Conservation (phyloP, 129 eudicot genomes). For the Helianthus annuus region DNA sequence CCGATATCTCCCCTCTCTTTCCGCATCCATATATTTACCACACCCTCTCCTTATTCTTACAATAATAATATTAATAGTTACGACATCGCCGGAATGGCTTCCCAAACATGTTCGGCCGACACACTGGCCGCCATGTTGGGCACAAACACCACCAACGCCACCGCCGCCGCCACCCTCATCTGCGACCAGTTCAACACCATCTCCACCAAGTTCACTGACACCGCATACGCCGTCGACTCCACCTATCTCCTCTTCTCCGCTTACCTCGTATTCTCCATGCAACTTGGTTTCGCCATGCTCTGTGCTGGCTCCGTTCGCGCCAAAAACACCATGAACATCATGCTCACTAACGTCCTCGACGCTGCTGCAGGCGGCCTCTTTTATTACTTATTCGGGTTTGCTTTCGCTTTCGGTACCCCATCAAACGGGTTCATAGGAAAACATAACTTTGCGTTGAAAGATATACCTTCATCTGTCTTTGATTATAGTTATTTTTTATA, state of each 20-base stretch:
- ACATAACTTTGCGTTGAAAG: conserved; percentile 43
- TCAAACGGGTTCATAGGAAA: conserved; percentile 54
- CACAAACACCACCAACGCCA: conserved; percentile 43
- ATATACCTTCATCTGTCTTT: conserved; percentile 25
- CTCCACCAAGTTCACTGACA: conserved; percentile 46
- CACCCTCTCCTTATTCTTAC: too few relatives aligned
- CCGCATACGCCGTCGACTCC: conserved; percentile 46
- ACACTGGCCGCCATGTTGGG: conserved; percentile 51
- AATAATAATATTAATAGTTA: too few relatives aligned
- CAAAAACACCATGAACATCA: conserved; percentile 71
- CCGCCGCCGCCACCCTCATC: conserved; percentile 44
- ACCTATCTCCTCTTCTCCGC: conserved; percentile 59
- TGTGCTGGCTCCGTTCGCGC: conserved; percentile 65
- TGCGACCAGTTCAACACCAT: conserved; percentile 41
- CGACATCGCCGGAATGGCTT: conserved; percentile 30
- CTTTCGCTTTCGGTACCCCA: conserved; percentile 55
- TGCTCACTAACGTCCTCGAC: conserved; percentile 56
- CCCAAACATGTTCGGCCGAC: conserved; percentile 41
- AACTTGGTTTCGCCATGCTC: conserved; percentile 63
- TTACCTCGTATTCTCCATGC: conserved; percentile 59
- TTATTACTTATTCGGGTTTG: conserved; percentile 53
- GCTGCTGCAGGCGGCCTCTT: conserved; percentile 59
- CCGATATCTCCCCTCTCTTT: too few relatives aligned
- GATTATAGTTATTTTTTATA: conserved; percentile 53
- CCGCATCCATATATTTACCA: too few relatives aligned